Conservation (phyloP, 2,329 filamentous ascomycete genomes). For the Ophiosphaerella narmari region DNA sequence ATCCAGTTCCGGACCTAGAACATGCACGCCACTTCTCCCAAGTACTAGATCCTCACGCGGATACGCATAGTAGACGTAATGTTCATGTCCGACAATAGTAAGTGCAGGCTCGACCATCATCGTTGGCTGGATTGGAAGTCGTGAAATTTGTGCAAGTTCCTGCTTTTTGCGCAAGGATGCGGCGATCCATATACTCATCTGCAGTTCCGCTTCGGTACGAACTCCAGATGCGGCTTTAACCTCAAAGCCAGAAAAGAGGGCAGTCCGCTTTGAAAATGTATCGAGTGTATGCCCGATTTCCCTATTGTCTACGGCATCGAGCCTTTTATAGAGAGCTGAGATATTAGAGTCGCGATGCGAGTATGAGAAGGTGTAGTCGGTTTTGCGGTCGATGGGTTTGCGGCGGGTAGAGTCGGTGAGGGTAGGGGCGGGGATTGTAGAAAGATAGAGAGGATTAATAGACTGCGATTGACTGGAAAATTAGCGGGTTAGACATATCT, state of each 20-base stretch:
- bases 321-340: constrained; percentile 19
- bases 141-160: constrained; percentile 14
- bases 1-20: constrained; percentile 20
- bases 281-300: constrained; percentile 14
- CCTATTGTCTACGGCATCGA: constrained; percentile 11
- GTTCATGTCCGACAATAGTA: constrained; percentile 21
- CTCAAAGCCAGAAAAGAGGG: constrained; percentile 22
- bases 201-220: constrained; percentile 15
- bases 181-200: constrained; percentile 25
- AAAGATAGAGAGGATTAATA: constrained; percentile 21
- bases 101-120: constrained; percentile 19
- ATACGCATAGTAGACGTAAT: constrained; percentile 24
- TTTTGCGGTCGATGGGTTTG: constrained; percentile 18
- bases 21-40: constrained; percentile 17
- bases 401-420: constrained; percentile 4
- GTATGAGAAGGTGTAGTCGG: constrained; percentile 23
- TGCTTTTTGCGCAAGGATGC: constrained; percentile 24
- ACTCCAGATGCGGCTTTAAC: constrained; percentile 12
- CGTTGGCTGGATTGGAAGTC: constrained; percentile 6
- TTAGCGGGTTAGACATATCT: constrained; percentile 1
- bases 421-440: constrained; percentile 10
- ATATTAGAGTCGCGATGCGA: constrained; percentile 16
- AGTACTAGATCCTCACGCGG: constrained; percentile 12
- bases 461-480: constrained; percentile 20
- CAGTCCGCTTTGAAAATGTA: constrained; percentile 18